phyloP scores from a whole-genome alignment of 352 stramenopile genomes.

The Poterioochromonas sp. region DNA sequence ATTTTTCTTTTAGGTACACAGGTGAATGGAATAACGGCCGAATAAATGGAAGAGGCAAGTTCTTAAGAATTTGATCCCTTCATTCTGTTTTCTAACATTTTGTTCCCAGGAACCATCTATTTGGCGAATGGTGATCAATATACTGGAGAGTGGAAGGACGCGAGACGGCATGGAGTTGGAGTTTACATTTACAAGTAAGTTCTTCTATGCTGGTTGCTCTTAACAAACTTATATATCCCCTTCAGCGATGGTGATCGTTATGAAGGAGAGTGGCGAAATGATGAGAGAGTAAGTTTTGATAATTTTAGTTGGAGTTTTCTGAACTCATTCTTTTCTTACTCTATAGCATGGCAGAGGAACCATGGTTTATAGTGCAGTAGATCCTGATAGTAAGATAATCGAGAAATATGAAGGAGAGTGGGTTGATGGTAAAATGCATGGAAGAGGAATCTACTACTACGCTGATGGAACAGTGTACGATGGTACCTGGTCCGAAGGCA shows the following conservation, averaged over 20 bases:
- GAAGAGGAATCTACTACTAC: conserved; percentile 52
- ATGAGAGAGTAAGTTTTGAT: not conserved
- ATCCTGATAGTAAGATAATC: not conserved
- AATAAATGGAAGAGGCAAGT: conserved; percentile 55
- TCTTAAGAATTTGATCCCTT: not conserved
- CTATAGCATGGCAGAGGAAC: not conserved
- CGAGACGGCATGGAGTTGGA: conserved; percentile 63
- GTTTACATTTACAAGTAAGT: conserved; percentile 19
- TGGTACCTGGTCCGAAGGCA: conserved; percentile 66
- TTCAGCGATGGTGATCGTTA: conserved; percentile 28
- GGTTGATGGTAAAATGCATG: conserved; percentile 57
- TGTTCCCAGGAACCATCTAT: conserved; percentile 46
- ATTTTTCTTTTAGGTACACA: conserved; percentile 30
- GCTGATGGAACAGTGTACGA: conserved; percentile 67
- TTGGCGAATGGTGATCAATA: conserved; percentile 65
- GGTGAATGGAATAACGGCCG: conserved; percentile 50
- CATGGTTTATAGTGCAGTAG: conserved; percentile 30
- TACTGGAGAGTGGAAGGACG: conserved; percentile 68
- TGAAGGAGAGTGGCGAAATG: conserved; percentile 32
- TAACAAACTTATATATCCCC: not conserved
- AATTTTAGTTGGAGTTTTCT: not conserved
- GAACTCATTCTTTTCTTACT: not conserved
- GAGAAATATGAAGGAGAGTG: conserved; percentile 61
- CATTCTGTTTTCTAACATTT: not conserved
- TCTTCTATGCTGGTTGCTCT: not conserved